Evolutionary conservation across 352 stramenopile species (phyloP).

Genomic region (Globisporangium irregulare): DNA sequence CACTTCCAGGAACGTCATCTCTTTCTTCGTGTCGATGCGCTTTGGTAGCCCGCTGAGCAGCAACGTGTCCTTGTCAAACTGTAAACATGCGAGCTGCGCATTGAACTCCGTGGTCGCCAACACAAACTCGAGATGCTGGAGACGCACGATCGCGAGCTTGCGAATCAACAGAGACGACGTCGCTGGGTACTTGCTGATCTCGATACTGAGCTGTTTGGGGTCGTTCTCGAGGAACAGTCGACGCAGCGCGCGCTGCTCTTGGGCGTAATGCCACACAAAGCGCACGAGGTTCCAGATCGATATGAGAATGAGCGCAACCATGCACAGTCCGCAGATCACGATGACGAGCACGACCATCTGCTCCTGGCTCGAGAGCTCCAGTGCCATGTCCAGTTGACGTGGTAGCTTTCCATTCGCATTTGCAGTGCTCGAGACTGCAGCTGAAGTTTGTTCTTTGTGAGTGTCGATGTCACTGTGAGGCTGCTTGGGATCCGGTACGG

Average conservation of each 20-base stretch:
- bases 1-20: slow-evolving; percentile 69
- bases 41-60: slow-evolving; percentile 39
- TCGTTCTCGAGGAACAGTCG: slow-evolving; percentile 37
- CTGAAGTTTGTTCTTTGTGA: background rate
- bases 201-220: slow-evolving; percentile 23
- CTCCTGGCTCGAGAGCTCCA: slow-evolving; percentile 56
- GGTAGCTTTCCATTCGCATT: background rate
- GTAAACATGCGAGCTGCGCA: slow-evolving; percentile 28
- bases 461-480: background rate
- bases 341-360: slow-evolving; percentile 55
- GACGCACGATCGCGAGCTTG: slow-evolving; percentile 38
- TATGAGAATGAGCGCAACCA: slow-evolving; percentile 35
- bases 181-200: slow-evolving; percentile 30
- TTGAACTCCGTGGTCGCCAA: slow-evolving; percentile 30
- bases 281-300: slow-evolving; percentile 38
- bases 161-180: slow-evolving; percentile 44
- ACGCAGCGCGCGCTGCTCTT: slow-evolving; percentile 39
- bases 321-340: slow-evolving; percentile 37
- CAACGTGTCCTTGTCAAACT: slow-evolving; percentile 41
- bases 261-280: slow-evolving; percentile 39
- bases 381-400: slow-evolving; percentile 15
- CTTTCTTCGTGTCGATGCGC: slow-evolving; percentile 26
- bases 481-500: background rate
- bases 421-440: background rate
- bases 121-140: slow-evolving; percentile 50